These are phyloP conservation scores for Penicillium cosmopolitanum DNA, from an alignment of 495 filamentous ascomycete genomes.

Conservation along the genomic window DNA sequence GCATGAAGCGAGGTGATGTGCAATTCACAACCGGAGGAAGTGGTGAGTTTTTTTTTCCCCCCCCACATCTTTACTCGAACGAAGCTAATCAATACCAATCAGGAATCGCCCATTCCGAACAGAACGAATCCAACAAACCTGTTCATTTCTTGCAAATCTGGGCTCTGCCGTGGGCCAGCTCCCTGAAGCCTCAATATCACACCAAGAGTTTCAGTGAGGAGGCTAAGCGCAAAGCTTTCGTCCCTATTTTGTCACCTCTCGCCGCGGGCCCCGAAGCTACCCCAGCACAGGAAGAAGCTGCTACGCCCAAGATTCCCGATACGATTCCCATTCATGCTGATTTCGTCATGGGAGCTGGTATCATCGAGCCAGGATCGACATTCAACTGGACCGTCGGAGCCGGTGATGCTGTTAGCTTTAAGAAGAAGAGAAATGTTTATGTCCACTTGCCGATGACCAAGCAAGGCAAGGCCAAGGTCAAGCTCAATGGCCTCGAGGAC, in stretches of 20 bases:
- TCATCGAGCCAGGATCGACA: slow-evolving; percentile 56
- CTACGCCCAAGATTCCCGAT: slow-evolving; percentile 55
- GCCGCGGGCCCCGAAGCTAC: slow-evolving; percentile 63
- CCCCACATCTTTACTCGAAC: background rate
- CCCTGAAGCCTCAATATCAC: slow-evolving; percentile 71
- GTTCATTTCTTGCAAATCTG: slow-evolving; percentile 86
- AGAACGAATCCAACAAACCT: slow-evolving; percentile 65
- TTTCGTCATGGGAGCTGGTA: slow-evolving; percentile 73
- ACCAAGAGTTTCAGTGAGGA: slow-evolving; percentile 69
- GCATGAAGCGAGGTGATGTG: slow-evolving; percentile 76
- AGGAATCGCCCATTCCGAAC: slow-evolving; percentile 77
- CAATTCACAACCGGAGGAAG: slow-evolving; percentile 82
- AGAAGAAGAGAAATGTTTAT: slow-evolving; percentile 68
- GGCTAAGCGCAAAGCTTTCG: slow-evolving; percentile 66
- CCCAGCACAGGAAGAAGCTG: slow-evolving; percentile 57
- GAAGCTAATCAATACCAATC: slow-evolving; percentile 13
- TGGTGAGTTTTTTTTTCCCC: slow-evolving; percentile 36
- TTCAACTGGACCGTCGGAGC: slow-evolving; percentile 68
- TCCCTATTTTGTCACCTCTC: slow-evolving; percentile 72
- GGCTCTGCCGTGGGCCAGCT: slow-evolving; percentile 70
- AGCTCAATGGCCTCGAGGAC: slow-evolving; percentile 64
- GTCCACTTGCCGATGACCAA: slow-evolving; percentile 77
- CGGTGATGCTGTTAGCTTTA: slow-evolving; percentile 41
- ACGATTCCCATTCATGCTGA: slow-evolving; percentile 83
- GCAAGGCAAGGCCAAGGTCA: slow-evolving; percentile 67